Evolutionary conservation across 2,329 filamentous ascomycete genomes (phyloP).

Genomic region (Capronia coronata): DNA sequence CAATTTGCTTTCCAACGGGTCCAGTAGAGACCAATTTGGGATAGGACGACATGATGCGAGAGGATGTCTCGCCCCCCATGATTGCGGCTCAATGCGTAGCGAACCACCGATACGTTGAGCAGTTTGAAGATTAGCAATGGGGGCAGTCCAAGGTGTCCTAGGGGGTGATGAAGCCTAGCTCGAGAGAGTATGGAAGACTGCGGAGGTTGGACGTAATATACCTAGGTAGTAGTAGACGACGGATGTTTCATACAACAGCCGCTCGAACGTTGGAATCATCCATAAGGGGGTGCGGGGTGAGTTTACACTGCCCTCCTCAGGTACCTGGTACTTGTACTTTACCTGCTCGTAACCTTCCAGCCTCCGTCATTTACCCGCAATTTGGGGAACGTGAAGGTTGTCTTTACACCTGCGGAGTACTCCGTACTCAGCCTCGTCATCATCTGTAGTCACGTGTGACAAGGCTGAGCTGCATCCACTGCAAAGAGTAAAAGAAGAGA

Average conservation of each 20-base stretch:
- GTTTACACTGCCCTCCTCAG: background rate
- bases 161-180: background rate
- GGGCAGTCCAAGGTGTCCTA: background rate
- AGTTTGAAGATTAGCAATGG: background rate
- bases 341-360: background rate
- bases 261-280: no score
- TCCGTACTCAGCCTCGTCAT: background rate
- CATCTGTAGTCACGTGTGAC: background rate
- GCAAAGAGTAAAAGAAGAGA: background rate
- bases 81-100: constrained; percentile 7
- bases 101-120: no score
- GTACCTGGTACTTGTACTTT: background rate
- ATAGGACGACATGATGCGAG: constrained; percentile 38
- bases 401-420: background rate
- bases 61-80: constrained; percentile 37
- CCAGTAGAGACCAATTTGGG: constrained; percentile 46
- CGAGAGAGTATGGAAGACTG: background rate
- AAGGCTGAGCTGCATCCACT: background rate
- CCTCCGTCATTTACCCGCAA: no score
- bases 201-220: background rate
- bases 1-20: constrained; percentile 70
- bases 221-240: background rate
- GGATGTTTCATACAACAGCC: background rate
- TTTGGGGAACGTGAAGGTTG: no score
- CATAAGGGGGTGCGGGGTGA: background rate